Evolutionary conservation across 805 yeast species (phyloP), one percentile per base, ranked within the genome.

Genomic region (Hanseniaspora thailandica): DNA sequence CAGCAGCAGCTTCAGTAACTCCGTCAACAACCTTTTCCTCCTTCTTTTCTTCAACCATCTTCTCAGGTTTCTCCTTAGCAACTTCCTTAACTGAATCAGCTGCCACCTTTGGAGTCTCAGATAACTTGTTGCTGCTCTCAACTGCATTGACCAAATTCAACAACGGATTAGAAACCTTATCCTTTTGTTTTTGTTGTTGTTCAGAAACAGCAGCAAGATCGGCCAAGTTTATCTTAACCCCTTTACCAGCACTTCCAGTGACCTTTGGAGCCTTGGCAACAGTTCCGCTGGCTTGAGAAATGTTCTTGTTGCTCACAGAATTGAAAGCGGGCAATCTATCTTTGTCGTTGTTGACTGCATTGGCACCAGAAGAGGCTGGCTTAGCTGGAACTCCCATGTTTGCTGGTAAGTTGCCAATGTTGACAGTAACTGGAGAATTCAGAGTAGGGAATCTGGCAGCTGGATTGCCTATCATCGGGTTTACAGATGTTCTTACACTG

Each of bases 21-120:
- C 9, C 30, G 30, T 28, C 30, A 28, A 9, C 30, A 28, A 9
- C 30, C n/a, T n/a, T n/a, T n/a, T 5, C 55, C 56, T 33, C 38
- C 23, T 40, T 34, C 36, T n/a, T n/a, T 38, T 45, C 41, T 5
- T 28, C 25, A 19, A 20, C 25, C 22, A 20, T 25, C 26, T 47
- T 35, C 10, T 35, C 54, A n/a, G 50, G 47, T 22, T 17, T 25
- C n/a, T 51, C 33, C 38, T 47, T 47, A 30, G 33, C 55, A 9
- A 17, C 47, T 7, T 17, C 46, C 12, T 22, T 23, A n/a, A 3
- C 33, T 22, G 22, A 7, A 15, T 31, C 48, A 17, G 19, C 47
- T 45, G 47, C 40, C 49, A 49, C 50, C 49, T 57, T 43, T 15
- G n/a, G 36, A 7, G 19, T 20, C 17, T 20, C 53, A 2, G 22